Base-by-base conservation (phyloP, 768 basidiomycete species). In the Mycena polygramma region DNA sequence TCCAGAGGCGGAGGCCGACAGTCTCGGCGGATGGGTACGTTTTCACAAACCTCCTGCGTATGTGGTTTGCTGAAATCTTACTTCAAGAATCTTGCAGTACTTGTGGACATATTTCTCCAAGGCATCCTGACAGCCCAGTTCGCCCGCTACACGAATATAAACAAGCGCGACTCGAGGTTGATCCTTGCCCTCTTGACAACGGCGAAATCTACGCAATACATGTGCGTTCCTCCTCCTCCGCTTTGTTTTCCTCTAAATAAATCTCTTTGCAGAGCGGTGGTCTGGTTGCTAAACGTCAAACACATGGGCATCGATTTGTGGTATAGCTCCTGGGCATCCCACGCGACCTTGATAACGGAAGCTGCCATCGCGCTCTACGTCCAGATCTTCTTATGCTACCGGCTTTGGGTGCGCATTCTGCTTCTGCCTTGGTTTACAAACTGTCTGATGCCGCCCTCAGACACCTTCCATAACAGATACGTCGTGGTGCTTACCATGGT, bases 231-330 rank as follows among this genome's bases (percentile, higher is more conserved):
- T 36, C 20, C 35, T 9, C 54, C 15, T 37, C 41, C 41, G 37
- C 35, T 36, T 55, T 17, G 22, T 11, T 7, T 10, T n/a, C 10
- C 35, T 19, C n/a, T 55, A 20, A 55, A 35, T 55, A 20, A 55
- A 35, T 35, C 37, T n/a, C 54, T 4, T 14, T n/a, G 20, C n/a
- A 55, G 54, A 39, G 54, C 15, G 19, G 35, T 55, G 2, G 37
- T 55, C 20, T 55, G 54, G 54, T 37, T 55, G 13, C 54, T 37
- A 55, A 55, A 55, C 37, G 54, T 55, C 54, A 55, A 55, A 55
- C 10, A 55, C 37, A 7, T 55, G 20, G 54, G 17, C n/a, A 36
- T 36, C 9, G 54, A 35, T 20, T 6, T 55, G 36, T 55, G 54
- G 54, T 6, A 15, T 4, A 55, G 36, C 20, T 7, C 20, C 37